A percentile compares a stretch with the other conserved stretches of the same genome.
Evolutionary conservation across 257 asterid genomes (phyloP).

Genomic region (Scutellaria barbata): DNA sequence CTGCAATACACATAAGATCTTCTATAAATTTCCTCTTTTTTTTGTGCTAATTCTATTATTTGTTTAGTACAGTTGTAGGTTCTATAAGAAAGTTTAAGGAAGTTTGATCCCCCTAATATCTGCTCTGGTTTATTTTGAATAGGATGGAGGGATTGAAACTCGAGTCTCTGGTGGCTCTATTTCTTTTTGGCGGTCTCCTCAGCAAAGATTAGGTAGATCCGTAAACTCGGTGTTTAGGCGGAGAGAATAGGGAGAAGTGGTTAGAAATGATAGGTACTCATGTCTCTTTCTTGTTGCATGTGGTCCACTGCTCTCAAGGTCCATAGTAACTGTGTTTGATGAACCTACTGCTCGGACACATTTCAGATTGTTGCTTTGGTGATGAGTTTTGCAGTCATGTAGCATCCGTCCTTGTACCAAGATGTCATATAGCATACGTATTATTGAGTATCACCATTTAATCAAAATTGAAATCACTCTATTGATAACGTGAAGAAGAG

Average conservation of each 20-base stretch:
- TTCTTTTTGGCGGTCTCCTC: conserved; percentile 19
- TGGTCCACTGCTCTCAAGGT: conserved; percentile 6
- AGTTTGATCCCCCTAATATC: background rate
- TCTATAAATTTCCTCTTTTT: background rate
- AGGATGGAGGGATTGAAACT: conserved; percentile 34
- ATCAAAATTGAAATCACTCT: too few species aligned
- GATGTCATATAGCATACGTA: background rate
- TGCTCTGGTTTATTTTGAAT: conserved; percentile 7
- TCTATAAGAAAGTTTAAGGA: background rate
- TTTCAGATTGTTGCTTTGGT: background rate
- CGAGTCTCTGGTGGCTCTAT: conserved; percentile 21
- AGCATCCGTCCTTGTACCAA: too few species aligned
- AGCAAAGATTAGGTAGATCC: conserved; percentile 20
- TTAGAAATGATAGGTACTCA: background rate
- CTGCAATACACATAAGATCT: background rate
- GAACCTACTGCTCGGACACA: conserved; percentile 12
- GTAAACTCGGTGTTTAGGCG: conserved; percentile 11
- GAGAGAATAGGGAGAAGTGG: conserved; percentile 21
- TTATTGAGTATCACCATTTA: too few species aligned
- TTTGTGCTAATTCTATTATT: background rate
- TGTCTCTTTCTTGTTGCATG: conserved; percentile 3
- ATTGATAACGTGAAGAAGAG: too few species aligned
- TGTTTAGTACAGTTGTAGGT: background rate
- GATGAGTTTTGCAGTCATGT: background rate
- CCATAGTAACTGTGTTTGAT: background rate